Percentiles rank a stretch among this genome's conserved stretches.
These are phyloP conservation scores for Nepenthes gracilis DNA, from an alignment of 148 eudicot species.

Conservation along the genomic window DNA sequence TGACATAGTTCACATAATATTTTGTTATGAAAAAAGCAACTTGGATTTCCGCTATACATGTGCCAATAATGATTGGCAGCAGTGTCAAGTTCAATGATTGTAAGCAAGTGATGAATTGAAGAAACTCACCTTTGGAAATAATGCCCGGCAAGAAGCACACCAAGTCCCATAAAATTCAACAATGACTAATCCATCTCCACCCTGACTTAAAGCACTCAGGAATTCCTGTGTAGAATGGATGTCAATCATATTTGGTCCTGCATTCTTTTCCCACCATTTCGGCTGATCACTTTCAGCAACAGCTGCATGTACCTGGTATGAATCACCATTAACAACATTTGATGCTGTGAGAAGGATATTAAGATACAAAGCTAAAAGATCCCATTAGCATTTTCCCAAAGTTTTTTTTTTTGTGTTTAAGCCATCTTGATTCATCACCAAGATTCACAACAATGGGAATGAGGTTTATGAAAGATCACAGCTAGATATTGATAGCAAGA, in stretches of 20 bases:
- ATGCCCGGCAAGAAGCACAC: constrained; percentile 99
- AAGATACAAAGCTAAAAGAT: too few relatives aligned
- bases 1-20: too few relatives aligned
- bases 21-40: background rate
- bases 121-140: constrained; percentile 79
- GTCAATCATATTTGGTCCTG: constrained; percentile 96
- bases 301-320: constrained; percentile 55
- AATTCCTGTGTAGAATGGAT: constrained; percentile 90
- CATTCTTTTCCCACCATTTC: constrained; percentile 97
- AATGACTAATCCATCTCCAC: constrained; percentile 81
- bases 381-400: too few relatives aligned
- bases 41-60: background rate
- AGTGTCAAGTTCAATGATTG: background rate
- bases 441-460: too few relatives aligned
- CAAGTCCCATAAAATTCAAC: constrained; percentile 98
- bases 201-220: constrained; percentile 68
- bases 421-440: too few relatives aligned
- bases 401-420: too few relatives aligned
- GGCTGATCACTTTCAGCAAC: constrained; percentile 88
- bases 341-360: background rate
- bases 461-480: too few relatives aligned
- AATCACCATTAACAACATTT: background rate
- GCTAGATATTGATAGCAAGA: too few relatives aligned
- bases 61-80: background rate
- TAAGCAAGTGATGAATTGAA: background rate